Percentiles rank a stretch among this genome's conserved stretches.
These are phyloP conservation scores for Wallacemonas sp. DNA, from an alignment of 208 protist species.

Conservation along the genomic window DNA sequence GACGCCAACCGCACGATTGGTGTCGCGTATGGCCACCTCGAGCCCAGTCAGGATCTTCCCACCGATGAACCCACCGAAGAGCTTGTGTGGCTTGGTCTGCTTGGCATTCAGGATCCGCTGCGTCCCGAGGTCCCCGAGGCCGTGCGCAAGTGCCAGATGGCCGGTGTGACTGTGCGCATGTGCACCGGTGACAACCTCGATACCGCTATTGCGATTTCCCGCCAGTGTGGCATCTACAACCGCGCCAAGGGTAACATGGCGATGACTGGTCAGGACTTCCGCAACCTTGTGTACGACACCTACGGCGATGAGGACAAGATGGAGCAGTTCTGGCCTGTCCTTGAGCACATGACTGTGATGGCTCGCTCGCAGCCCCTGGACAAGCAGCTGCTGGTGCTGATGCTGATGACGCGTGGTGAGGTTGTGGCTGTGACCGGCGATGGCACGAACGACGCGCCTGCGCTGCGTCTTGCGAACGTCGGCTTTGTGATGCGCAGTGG, in stretches of 20 bases:
- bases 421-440: constrained; percentile 93
- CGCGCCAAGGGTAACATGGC: background rate
- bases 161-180: constrained; percentile 90
- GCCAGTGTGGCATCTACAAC: background rate
- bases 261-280: background rate
- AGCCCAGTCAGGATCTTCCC: constrained; percentile 25
- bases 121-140: constrained; percentile 82
- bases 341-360: constrained; percentile 83
- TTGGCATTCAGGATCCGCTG: constrained; percentile 93
- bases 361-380: constrained; percentile 88
- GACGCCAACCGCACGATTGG: constrained; percentile 84
- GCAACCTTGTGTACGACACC: too few relatives aligned
- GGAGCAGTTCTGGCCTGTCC: constrained; percentile 71
- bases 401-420: constrained; percentile 72
- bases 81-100: constrained; percentile 85
- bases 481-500: constrained; percentile 97
- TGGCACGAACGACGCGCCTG: constrained; percentile 96
- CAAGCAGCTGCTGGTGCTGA: constrained; percentile 93
- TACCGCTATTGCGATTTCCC: too few relatives aligned
- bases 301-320: constrained; percentile 83
- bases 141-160: constrained; percentile 86
- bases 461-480: constrained; percentile 95
- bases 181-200: constrained; percentile 90
- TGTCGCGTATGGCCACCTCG: constrained; percentile 57
- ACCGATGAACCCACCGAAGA: constrained; percentile 67